These are phyloP conservation scores for Trifolium fragiferum DNA, from an alignment of 306 rosid genomes.

Conservation along the genomic window DNA sequence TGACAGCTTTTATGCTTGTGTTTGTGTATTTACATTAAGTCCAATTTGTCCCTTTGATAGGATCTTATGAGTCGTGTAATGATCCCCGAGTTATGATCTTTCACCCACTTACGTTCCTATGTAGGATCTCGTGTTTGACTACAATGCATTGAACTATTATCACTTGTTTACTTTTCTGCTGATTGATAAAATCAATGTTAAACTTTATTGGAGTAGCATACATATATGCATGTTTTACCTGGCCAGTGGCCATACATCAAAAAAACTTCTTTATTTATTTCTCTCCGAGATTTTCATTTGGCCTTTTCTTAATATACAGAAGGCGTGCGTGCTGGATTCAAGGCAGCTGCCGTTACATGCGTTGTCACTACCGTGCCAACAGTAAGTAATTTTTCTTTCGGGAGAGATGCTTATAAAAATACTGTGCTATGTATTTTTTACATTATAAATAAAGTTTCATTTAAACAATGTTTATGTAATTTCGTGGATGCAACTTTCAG, in stretches of 20 bases:
- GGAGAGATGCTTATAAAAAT: background rate
- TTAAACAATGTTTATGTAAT: background rate
- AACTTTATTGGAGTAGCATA: slow-evolving; percentile 8
- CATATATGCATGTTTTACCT: slow-evolving; percentile 3
- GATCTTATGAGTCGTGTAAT: no score
- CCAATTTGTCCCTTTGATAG: no score
- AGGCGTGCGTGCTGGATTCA: slow-evolving; percentile 82
- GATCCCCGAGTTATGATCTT: no score
- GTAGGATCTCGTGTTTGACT: no score
- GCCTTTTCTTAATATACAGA: slow-evolving; percentile 62
- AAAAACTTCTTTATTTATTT: background rate
- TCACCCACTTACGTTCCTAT: no score
- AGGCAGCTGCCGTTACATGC: slow-evolving; percentile 63
- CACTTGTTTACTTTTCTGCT: slow-evolving; percentile 7
- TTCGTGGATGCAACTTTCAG: slow-evolving; percentile 4
- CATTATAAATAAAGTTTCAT: slow-evolving; percentile 9
- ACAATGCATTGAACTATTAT: background rate
- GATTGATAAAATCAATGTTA: slow-evolving; percentile 3
- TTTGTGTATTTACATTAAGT: no score
- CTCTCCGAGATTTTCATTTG: slow-evolving; percentile 2
- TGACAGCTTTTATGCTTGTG: no score
- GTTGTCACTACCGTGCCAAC: slow-evolving; percentile 77
- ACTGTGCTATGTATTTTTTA: background rate
- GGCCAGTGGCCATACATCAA: background rate
- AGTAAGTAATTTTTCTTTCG: slow-evolving; percentile 48